These are phyloP conservation scores for Tremellales sp. DNA, from an alignment of 1,284 basidiomycete species.

Conservation along the genomic window DNA sequence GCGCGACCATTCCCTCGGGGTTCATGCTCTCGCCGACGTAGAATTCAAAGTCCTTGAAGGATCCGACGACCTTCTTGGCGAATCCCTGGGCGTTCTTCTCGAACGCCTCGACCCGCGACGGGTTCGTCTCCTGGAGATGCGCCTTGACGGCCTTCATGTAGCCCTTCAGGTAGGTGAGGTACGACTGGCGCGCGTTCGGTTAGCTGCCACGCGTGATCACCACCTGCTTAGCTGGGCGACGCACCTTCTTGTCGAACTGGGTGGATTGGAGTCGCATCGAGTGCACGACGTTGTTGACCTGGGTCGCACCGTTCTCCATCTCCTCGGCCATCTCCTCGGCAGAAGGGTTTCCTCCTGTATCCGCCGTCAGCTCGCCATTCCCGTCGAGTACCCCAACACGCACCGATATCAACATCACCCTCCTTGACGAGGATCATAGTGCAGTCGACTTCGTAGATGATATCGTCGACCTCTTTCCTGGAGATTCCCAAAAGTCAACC, in stretches of 20 bases:
- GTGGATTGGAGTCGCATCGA: conserved; percentile 87
- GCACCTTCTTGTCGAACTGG: conserved; percentile 81
- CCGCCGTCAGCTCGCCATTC: conserved; percentile 1
- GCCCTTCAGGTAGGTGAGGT: conserved; percentile 80
- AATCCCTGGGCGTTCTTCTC: conserved; percentile 74
- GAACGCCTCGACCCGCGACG: conserved; percentile 71
- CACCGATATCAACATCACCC: conserved; percentile 89
- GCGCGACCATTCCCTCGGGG: conserved; percentile 80
- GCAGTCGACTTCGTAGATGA: conserved; percentile 90
- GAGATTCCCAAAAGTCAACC: conserved; percentile 4
- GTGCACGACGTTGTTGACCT: conserved; percentile 89
- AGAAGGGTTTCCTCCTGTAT: conserved; percentile 75
- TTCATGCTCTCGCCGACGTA: conserved; percentile 86
- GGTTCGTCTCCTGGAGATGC: conserved; percentile 58
- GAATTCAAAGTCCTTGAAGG: conserved; percentile 65
- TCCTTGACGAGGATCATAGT: conserved; percentile 67
- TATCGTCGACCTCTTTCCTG: conserved; percentile 77
- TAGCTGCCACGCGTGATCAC: neutral
- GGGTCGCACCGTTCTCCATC: conserved; percentile 69
- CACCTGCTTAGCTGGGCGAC: conserved; percentile 2
- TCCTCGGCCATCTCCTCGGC: conserved; percentile 82
- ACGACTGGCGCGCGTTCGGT: conserved; percentile 49
- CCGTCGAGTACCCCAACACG: conserved; percentile 26
- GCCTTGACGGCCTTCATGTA: conserved; percentile 80
- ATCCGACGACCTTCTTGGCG: conserved; percentile 83